phyloP scores from a whole-genome alignment of 768 basidiomycete genomes.

The Pseudohyphozyma bogoriensis region DNA sequence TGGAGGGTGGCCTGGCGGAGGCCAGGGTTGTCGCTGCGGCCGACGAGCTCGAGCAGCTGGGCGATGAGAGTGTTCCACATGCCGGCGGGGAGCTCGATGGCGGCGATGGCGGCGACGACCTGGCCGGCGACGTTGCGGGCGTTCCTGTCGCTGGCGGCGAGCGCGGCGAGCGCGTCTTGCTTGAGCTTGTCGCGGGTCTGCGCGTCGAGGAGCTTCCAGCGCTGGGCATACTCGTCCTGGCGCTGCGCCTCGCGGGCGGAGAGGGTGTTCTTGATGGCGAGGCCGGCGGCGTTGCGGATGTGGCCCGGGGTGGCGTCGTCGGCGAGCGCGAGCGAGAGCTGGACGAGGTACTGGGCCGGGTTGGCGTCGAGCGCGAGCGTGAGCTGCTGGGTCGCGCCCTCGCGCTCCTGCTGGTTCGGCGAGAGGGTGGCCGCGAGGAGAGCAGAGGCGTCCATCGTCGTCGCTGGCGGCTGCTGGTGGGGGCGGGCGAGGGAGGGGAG shows the following conservation, averaged over 20 bases:
- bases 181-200: constrained; percentile 72
- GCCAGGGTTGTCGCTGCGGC: constrained; percentile 49
- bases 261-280: constrained; percentile 92
- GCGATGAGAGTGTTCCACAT: constrained; percentile 81
- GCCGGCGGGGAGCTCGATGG: constrained; percentile 75
- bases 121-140: constrained; percentile 84
- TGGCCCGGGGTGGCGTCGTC: constrained; percentile 58
- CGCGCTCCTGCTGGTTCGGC: constrained; percentile 41
- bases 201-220: constrained; percentile 65
- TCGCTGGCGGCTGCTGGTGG: not conserved
- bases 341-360: constrained; percentile 64
- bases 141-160: constrained; percentile 59
- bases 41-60: constrained; percentile 74
- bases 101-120: constrained; percentile 86
- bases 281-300: constrained; percentile 86
- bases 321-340: constrained; percentile 73
- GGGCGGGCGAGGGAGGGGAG: not conserved
- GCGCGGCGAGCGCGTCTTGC: constrained; percentile 68
- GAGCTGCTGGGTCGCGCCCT: constrained; percentile 15
- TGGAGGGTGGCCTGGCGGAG: constrained; percentile 80
- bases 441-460: constrained; percentile 73
- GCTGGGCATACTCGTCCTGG: constrained; percentile 61
- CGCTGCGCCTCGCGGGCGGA: constrained; percentile 81
- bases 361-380: constrained; percentile 20
- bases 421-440: constrained; percentile 89